phyloP scores from a whole-genome alignment of 2,329 filamentous ascomycete species.

The Aspergillus oerlinghausenensis region DNA sequence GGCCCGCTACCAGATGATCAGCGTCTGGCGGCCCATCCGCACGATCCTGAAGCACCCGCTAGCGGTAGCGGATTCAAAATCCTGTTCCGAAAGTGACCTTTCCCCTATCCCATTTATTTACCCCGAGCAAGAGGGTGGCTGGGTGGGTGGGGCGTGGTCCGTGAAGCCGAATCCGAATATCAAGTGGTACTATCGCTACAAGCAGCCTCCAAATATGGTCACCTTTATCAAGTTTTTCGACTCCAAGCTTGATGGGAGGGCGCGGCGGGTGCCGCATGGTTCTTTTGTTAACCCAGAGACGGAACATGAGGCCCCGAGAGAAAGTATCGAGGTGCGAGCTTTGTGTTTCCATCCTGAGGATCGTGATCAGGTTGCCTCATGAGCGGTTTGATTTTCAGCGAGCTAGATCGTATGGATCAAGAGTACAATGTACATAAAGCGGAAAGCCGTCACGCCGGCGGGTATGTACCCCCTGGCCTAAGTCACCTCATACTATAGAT shows the following conservation, averaged over 20 bases:
- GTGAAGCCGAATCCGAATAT: conserved; percentile 43
- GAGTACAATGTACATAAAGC: too few species aligned
- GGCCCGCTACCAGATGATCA: conserved; percentile 47
- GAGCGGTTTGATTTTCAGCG: too few species aligned
- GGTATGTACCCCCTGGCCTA: too few species aligned
- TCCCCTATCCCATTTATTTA: conserved; percentile 49
- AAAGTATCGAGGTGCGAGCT: conserved; percentile 56
- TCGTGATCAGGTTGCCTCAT: conserved; percentile 13
- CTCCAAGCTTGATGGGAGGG: conserved; percentile 51
- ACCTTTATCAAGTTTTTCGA: conserved; percentile 61
- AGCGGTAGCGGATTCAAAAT: conserved; percentile 48
- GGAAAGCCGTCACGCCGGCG: too few species aligned
- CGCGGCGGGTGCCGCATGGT: conserved; percentile 51
- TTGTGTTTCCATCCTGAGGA: conserved; percentile 50
- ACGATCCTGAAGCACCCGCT: conserved; percentile 52
- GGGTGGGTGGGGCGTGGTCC: conserved; percentile 47
- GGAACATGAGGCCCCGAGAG: conserved; percentile 32
- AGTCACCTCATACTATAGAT: too few species aligned
- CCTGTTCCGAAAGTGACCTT: conserved; percentile 49
- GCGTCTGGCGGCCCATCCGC: conserved; percentile 49
- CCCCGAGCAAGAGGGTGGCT: conserved; percentile 30
- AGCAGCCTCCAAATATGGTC: conserved; percentile 51
- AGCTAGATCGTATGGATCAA: too few species aligned
- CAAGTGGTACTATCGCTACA: conserved; percentile 52
- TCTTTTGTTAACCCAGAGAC: conserved; percentile 51